Evolutionary conservation across 1,284 basidiomycete genomes (phyloP).

Genomic region (Stygiomarasmius scandens): DNA sequence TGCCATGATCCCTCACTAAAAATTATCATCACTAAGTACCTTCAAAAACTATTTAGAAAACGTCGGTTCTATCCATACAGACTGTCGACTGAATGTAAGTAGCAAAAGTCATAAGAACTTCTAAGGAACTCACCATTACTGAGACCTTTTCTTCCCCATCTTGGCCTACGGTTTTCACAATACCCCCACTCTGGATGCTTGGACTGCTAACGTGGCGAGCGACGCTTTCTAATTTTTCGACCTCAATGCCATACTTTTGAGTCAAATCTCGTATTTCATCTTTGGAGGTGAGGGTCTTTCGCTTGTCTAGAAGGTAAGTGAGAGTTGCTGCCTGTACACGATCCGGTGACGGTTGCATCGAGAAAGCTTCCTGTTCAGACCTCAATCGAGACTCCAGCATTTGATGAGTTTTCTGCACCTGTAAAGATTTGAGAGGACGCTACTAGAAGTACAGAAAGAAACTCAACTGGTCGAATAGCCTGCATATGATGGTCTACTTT

Average conservation of each 20-base stretch:
- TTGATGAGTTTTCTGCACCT: constrained; percentile 40
- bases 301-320: constrained; percentile 63
- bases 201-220: constrained; percentile 71
- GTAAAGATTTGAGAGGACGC: constrained; percentile 10
- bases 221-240: constrained; percentile 56
- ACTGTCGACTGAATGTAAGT: constrained; percentile 8
- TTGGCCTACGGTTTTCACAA: constrained; percentile 47
- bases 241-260: constrained; percentile 60
- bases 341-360: constrained; percentile 39
- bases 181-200: constrained; percentile 58
- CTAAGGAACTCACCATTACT: constrained; percentile 52
- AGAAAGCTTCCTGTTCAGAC: constrained; percentile 58
- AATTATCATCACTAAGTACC: too few relatives aligned
- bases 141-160: constrained; percentile 64
- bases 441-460: neutral
- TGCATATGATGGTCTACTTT: constrained; percentile 69
- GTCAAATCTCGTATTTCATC: constrained; percentile 54
- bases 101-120: neutral
- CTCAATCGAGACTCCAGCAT: constrained; percentile 55
- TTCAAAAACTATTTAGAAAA: constrained; percentile 21
- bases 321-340: constrained; percentile 62
- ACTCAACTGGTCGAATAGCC: constrained; percentile 48
- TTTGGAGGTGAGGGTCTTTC: constrained; percentile 53
- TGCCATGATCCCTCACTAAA: too few relatives aligned
- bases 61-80: constrained; percentile 22